These are phyloP conservation scores for Aspergillus sclerotialis DNA, from an alignment of 2,329 filamentous ascomycete genomes.

Conservation along the genomic window DNA sequence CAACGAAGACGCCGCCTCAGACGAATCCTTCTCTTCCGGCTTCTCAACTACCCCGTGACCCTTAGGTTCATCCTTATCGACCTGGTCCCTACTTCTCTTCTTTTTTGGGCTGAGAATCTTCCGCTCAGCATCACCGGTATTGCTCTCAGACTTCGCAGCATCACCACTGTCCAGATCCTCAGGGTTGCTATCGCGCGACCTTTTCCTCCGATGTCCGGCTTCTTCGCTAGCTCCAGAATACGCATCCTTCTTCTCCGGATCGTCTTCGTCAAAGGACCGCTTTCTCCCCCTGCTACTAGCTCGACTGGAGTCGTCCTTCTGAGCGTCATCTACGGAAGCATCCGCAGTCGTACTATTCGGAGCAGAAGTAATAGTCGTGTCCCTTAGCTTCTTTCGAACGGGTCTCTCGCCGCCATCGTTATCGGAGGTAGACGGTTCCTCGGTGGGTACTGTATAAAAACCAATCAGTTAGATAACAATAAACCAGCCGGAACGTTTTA, in stretches of 20 bases:
- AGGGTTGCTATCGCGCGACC: conserved; percentile 37
- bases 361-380: conserved; percentile 50
- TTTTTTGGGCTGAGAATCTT: conserved; percentile 32
- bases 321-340: conserved; percentile 3
- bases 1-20: conserved; percentile 6
- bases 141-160: conserved; percentile 5
- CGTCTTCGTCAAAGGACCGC: conserved; percentile 29
- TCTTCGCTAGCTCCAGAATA: conserved; percentile 9
- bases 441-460: conserved; percentile 14
- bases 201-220: conserved; percentile 30
- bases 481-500: too few species aligned
- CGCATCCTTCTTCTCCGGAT: conserved; percentile 16
- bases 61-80: conserved; percentile 29
- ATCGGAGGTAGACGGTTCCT: conserved; percentile 26
- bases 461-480: too few species aligned
- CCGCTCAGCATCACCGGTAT: conserved; percentile 11
- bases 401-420: conserved; percentile 47
- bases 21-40: conserved; percentile 10
- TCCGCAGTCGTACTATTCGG: conserved; percentile 12
- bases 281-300: conserved; percentile 23
- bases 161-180: conserved; percentile 15
- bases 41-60: conserved; percentile 9
- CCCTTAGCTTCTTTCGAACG: conserved; percentile 54
- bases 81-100: conserved; percentile 38
- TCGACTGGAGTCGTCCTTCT: conserved; percentile 11